Evolutionary conservation across 2,329 filamentous ascomycete species (phyloP).

Genomic region (Seiridium unicorne): DNA sequence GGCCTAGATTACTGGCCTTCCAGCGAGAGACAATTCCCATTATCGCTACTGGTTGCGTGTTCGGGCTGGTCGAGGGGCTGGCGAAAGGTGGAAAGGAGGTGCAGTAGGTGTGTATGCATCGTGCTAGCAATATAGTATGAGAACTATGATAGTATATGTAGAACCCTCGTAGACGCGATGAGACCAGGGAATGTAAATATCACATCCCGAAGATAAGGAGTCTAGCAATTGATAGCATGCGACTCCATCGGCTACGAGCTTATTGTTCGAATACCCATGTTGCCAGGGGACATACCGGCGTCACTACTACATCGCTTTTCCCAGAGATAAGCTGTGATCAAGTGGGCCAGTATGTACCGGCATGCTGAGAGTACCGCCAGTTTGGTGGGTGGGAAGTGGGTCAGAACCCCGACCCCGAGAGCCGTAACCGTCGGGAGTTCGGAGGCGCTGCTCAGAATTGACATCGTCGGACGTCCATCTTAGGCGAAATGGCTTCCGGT

Average conservation of each 20-base stretch:
- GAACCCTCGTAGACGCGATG: neutral
- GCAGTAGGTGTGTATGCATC: neutral
- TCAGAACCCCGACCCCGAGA: conserved; percentile 2
- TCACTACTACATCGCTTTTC: neutral
- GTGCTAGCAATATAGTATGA: neutral
- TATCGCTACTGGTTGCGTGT: neutral
- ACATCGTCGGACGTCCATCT: neutral
- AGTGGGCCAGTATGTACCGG: neutral
- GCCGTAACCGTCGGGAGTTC: conserved; percentile 7
- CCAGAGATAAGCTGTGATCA: conserved; percentile 4
- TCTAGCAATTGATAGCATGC: neutral
- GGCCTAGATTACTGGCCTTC: conserved; percentile 7
- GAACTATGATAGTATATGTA: neutral
- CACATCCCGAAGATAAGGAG: conserved; percentile 1
- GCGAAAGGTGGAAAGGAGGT: neutral
- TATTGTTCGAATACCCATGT: neutral
- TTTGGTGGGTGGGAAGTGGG: neutral
- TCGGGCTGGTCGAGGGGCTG: neutral
- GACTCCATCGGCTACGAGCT: neutral
- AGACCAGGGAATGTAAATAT: neutral
- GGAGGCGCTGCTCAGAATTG: neutral
- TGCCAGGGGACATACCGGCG: neutral
- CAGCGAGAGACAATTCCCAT: conserved; percentile 13
- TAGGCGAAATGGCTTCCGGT: neutral
- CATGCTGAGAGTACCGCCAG: neutral